Base-by-base conservation (phyloP, 2,329 filamentous ascomycete species). In the Beauveria rudraprayagi region DNA sequence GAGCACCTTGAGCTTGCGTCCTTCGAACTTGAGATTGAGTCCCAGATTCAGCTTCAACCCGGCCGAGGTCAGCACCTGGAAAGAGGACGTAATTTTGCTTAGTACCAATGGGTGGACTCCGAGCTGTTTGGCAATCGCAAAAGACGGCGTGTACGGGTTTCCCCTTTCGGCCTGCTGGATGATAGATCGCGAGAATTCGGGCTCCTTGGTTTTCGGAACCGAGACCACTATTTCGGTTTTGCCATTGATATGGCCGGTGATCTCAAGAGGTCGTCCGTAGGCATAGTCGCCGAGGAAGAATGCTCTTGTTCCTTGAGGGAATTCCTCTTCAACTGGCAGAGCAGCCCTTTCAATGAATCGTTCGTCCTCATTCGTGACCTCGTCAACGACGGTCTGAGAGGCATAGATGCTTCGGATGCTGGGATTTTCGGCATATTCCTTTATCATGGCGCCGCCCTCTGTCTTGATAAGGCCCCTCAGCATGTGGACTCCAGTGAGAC, bases 221-320 rank as follows among this genome's bases (percentile, higher is more conserved):
- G 88, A 88, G n/a, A 97, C 81, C 75, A 88, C 83, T 58, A 96
- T 85, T 62, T 91, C 87, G 11, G 90, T 85, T 72, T 90, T 92
- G 69, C 90, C 87, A 62, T 84, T 80, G 17, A 80, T 79, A 69
- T 97, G 91, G 1, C 84, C 85, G 26, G 84, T 83, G 24, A 99
- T 86, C 71, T 94, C 87, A n/a, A 96, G 77, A 3, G 94, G 93
- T 43, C 92, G 85, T 17, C 94, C 94, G 68, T 96, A 97, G 58
- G 91, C 91, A 75, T 89, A 95, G 43, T 97, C 92, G 52, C 94
- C 94, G 2, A 99, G 78, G 79, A 96, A 97, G 77, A 99, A 99
- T 1, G 90, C 92, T 61, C 88, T 84, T 1, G 91, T 90, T 44
- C 86, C 88, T 60, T 87, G 76, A 0, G 94, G 92, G 65, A 97